Conservation (phyloP, 2,329 filamentous ascomycete species). For the Exophiala xenobiotica region DNA sequence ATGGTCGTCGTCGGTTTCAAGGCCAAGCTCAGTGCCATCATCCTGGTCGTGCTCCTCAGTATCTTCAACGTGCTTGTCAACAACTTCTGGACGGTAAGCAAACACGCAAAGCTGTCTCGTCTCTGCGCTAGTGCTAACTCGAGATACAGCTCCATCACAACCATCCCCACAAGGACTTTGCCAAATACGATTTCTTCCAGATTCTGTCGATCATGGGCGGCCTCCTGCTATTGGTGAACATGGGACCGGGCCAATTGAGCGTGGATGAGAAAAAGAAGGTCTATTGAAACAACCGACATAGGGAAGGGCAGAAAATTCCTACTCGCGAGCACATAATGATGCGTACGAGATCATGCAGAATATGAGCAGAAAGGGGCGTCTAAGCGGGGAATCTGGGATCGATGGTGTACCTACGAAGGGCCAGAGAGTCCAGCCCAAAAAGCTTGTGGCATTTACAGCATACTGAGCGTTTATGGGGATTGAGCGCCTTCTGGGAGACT, state of each 20-base stretch:
- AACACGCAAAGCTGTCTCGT: constrained; percentile 4
- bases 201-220: constrained; percentile 96
- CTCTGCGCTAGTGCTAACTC: constrained; percentile 18
- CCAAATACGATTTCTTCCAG: constrained; percentile 99
- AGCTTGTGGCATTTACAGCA: constrained; percentile 1
- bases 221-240: constrained; percentile 95
- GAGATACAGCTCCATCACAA: constrained; percentile 82
- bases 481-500: constrained; percentile 1
- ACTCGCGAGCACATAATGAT: constrained; percentile 17
- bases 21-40: constrained; percentile 96
- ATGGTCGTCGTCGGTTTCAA: constrained; percentile 99
- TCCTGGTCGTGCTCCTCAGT: constrained; percentile 91
- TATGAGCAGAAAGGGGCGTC: constrained; percentile 6
- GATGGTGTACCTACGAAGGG: neutral
- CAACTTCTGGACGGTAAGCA: constrained; percentile 98
- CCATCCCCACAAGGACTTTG: constrained; percentile 99
- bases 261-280: constrained; percentile 99
- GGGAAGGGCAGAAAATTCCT: neutral
- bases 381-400: neutral
- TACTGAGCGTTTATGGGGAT: constrained; percentile 2
- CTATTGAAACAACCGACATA: constrained; percentile 59
- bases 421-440: neutral
- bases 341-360: constrained; percentile 24
- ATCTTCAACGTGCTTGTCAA: constrained; percentile 97
- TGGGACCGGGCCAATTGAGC: constrained; percentile 94